Conservation (phyloP, 805 yeast species). For the Candida endomychidarum region DNA sequence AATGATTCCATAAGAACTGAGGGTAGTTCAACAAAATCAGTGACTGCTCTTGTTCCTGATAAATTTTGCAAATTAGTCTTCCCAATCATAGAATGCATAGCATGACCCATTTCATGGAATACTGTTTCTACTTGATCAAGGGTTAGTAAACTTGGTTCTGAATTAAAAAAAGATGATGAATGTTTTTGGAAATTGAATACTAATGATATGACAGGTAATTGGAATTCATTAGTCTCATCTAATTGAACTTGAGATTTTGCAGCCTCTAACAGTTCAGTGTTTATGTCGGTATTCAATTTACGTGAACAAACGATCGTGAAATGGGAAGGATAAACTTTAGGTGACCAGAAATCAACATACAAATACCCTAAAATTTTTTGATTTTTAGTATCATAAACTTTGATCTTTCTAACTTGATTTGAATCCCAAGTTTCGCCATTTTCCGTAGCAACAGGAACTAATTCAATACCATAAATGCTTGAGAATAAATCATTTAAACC, state of each 20-base stretch:
- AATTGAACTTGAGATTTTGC: conserved; percentile 31
- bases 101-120: conserved; percentile 99
- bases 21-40: conserved; percentile 96
- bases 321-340: conserved; percentile 86
- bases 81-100: conserved; percentile 96
- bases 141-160: conserved; percentile 56
- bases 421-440: conserved; percentile 84
- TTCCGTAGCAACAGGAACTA: conserved; percentile 62
- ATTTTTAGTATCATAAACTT: conserved; percentile 60
- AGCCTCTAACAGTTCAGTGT: conserved; percentile 26
- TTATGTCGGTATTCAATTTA: conserved; percentile 54
- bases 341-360: conserved; percentile 83
- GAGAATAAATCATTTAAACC: conserved; percentile 75
- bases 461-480: conserved; percentile 70
- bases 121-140: conserved; percentile 86
- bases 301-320: conserved; percentile 96
- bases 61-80: conserved; percentile 86
- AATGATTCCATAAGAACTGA: conserved; percentile 95
- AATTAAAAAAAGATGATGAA: conserved; percentile 2
- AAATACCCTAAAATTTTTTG: conserved; percentile 69
- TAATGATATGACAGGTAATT: conserved; percentile 85
- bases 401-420: conserved; percentile 75
- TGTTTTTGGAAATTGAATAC: conserved; percentile 73
- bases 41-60: conserved; percentile 91
- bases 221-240: conserved; percentile 54